phyloP scores from a whole-genome alignment of 106 monocot genomes.

The Cymbidium sinense region DNA sequence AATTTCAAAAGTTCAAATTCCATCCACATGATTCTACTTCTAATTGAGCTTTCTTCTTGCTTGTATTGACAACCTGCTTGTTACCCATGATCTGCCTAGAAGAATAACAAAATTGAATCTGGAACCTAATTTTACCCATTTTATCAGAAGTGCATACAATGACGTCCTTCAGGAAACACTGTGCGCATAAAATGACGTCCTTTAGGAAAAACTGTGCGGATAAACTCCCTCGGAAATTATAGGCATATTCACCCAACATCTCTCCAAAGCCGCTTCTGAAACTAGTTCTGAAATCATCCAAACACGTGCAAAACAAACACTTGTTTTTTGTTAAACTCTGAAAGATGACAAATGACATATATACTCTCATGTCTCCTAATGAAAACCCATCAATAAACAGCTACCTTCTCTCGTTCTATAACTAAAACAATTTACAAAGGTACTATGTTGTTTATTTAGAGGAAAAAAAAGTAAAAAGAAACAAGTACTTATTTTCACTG shows the following conservation, averaged over 20 bases:
- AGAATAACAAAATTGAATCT: background rate
- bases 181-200: background rate
- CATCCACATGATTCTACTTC: too few relatives aligned
- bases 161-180: background rate
- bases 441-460: background rate
- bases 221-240: background rate
- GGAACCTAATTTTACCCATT: background rate
- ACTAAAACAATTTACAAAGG: background rate
- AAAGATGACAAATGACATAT: background rate
- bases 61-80: too few relatives aligned
- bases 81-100: background rate
- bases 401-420: background rate
- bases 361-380: background rate
- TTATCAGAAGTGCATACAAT: background rate
- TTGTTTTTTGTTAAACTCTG: background rate
- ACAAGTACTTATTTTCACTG: background rate
- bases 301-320: background rate
- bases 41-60: too few relatives aligned
- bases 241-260: background rate
- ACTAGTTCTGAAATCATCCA: background rate
- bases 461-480: background rate
- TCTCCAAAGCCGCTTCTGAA: background rate
- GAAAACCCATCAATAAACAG: background rate
- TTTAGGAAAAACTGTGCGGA: background rate
- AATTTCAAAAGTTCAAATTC: too few relatives aligned